phyloP scores from a whole-genome alignment of 108 stramenopile genomes.

The Cyclotella sp. region DNA sequence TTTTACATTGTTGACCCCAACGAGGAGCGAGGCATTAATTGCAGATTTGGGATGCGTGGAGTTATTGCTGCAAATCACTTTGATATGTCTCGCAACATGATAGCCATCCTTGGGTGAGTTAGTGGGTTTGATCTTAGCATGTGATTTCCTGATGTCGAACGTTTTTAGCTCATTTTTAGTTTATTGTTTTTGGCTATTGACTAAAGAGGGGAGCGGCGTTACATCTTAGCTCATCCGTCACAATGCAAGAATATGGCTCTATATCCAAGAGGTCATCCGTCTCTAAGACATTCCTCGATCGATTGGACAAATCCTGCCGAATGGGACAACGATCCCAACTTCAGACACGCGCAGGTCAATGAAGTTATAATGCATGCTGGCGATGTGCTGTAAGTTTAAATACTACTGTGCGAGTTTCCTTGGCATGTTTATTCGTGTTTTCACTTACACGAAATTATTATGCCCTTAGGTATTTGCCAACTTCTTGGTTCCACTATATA shows the following conservation, averaged over 20 bases:
- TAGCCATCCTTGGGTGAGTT: constrained; percentile 56
- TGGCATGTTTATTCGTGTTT: neutral
- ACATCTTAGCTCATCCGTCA: constrained; percentile 72
- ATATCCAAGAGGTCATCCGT: constrained; percentile 67
- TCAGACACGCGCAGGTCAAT: constrained; percentile 68
- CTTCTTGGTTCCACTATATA: constrained; percentile 95
- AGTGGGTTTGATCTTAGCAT: neutral
- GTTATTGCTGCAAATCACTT: constrained; percentile 82
- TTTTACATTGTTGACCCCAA: constrained; percentile 78
- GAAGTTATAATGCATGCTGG: constrained; percentile 95
- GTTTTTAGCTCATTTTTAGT: neutral
- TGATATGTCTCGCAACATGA: constrained; percentile 82
- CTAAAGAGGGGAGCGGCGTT: constrained; percentile 61
- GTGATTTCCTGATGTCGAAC: neutral
- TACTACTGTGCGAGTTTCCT: neutral
- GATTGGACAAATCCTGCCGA: constrained; percentile 46
- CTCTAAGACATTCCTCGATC: constrained; percentile 55
- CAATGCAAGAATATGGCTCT: constrained; percentile 77
- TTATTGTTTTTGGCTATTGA: neutral
- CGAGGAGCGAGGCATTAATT: constrained; percentile 82
- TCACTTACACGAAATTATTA: neutral
- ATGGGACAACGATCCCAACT: constrained; percentile 76
- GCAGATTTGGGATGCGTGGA: constrained; percentile 86
- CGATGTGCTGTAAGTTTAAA: constrained; percentile 70
- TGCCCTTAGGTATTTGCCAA: constrained; percentile 77